Evolutionary conservation across 805 yeast species (phyloP), one percentile per base, ranked within the genome.

Genomic region (Kuraishia piskuri): DNA sequence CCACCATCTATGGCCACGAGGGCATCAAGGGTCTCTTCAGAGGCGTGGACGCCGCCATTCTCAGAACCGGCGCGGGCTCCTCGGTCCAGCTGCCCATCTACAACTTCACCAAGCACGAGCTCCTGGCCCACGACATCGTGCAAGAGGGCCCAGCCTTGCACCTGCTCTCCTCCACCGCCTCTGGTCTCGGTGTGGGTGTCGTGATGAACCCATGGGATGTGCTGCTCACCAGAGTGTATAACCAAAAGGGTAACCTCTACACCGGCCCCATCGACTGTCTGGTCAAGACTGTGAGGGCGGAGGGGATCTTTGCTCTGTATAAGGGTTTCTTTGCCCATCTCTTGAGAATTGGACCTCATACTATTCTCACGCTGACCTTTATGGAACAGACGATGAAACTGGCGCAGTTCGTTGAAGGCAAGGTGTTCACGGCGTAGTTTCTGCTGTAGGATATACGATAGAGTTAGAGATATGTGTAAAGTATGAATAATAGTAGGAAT

Each of bases 181-280:
- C 97, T 7, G 99, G 99, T 48, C 66, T 90, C 46, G 97, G 96
- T 61, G 98, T 94, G 31, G 91, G 95, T 51, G 75, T 91, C 21
- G 96, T 89, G 31, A 92, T 94, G 97, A 94, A 91, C 67, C 98
- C 99, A 17, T 90, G 96, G 82, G 99, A 94, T 69, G 98, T 94
- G 48, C 79, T 94, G 52, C 75, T 94, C 70, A 94, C 99, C 1
- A 82, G 99, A 73, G 86, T 94, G 67, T 94, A 92, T 71, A 94
- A 94, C 70, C 98, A 94, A 68, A 88, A 85, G 69, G 96, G 96
- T 50, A 78, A 88, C 63, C 78, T 87, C 52, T 94, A 94, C 71
- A 77, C 73, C 51, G 96, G 96, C 9, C 95, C 96, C 1, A 59
- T 90, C 22, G 99, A 94, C 70, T 94, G 99, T 74, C 74, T 91